Base-by-base conservation (phyloP, 2,329 filamentous ascomycete species). In the Ceratocystis huliohia region DNA sequence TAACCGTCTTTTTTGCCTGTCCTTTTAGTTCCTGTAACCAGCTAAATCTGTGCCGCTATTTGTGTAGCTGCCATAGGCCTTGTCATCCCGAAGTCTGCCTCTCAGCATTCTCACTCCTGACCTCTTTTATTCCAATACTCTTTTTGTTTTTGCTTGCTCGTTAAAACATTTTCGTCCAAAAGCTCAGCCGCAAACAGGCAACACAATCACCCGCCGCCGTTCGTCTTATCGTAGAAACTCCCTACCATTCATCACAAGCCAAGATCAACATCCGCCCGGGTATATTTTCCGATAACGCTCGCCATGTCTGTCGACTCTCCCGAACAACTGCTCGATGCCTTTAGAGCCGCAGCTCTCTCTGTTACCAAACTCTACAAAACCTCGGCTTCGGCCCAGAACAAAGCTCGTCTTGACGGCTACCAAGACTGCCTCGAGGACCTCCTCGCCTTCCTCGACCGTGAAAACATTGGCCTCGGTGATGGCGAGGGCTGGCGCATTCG, bases 351-450 rank as follows among this genome's bases (percentile, higher is more conserved):
- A 44, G 94, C 94, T 22, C 81, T 96, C 44, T 96, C 91, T 5
- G 92, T 97, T 66, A 97, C 94, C 61, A 96, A 95, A 73, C 85
- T 99, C 15, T 97, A 97, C 79, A 96, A 96, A 77, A 92, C 87
- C 48, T 93, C 93, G 2, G 88, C 89, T 13, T 81, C 85, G 41
- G 88, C 89, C 62, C 87, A 94, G 74, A 81, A 87, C 63, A 86
- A 87, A 72, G 86, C 91, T 61, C 85, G 89, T 63, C 78, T 84
- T 63, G 87, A 92, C 48, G 94, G 94, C 30, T 97, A 96, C 72
- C 92, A 96, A 74, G 92, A 97, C 73, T 95, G 92, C 46, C 79
- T 99, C 46, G 91, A 96, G 70, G 93, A 97, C 70, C 79, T 99
- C 4, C 78, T 96, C n/a, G 77, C 81, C 17, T 95, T 96, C 71